Base-by-base conservation (phyloP, 2,329 filamentous ascomycete genomes). In the Fusarium sp. region DNA sequence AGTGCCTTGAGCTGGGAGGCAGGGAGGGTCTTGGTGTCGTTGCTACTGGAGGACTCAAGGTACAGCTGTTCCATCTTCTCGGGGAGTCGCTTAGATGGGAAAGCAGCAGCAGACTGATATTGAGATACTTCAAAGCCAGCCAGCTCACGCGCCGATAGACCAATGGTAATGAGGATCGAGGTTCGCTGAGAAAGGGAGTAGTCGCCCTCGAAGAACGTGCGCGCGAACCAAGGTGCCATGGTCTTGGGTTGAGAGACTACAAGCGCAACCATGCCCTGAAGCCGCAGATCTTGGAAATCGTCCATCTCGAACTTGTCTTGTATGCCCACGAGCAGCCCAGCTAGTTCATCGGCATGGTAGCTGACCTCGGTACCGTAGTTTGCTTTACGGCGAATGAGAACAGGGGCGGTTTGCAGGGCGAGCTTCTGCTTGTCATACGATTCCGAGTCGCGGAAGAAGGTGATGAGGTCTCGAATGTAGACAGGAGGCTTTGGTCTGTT, bases 191-290 rank as follows among this genome's bases (percentile, higher is more conserved):
- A 90, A 40, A 98, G 86, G 0, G 95, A 98, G 82, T 97, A 95
- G 80, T 99, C 97, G 17, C 95, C 95, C 47, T 95, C 92, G 80
- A 98, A 98, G 80, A 97, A 97, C 0, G 93, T 93, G 66, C 92
- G 91, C 4, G 93, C 91, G 68, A 97, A 94, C 93, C 94, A 97
- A 15, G 91, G 93, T 0, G 91, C 95, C 89, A 98, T 94, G 62
- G 89, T 87, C 58, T 90, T 85, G 0, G 97, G 94, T 73, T 94
- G 90, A 1, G 94, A 92, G 3, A 97, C 87, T 0, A 98, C 86
- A 9, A 98, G 84, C 0, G 95, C 93, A 52, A 98, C 91, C 86
- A 99, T 92, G 15, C 92, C 91, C 81, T 97, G 93, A 4, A 97
- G 85, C 20, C 92, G 90, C 68, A 94, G 86, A 70, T 94, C 90